Base-by-base conservation (phyloP, 768 basidiomycete species). In the Neoboletus subvelutipes region DNA sequence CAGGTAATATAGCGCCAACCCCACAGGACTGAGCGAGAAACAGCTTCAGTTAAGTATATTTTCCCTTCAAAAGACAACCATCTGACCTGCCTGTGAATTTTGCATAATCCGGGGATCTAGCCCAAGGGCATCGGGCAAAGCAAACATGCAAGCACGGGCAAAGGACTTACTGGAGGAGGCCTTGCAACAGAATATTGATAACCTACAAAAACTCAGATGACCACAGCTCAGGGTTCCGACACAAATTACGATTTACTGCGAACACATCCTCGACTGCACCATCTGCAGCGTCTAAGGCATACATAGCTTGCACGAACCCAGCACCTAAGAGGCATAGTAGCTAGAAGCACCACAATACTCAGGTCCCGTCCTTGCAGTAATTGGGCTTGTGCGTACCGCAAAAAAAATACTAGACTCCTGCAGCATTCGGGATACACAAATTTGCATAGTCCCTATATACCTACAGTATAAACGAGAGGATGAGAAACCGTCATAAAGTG, bases 341-440 rank as follows among this genome's bases (percentile, higher is more conserved):
- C 92, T 94, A 61, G 3, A 42, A 58, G 15, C 1, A 33, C 24
- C 9, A n/a, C 40, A 15, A 36, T 13, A 39, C 9, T 61, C 18
- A 57, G 17, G 12, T 41, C 29, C 26, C 20, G 2, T 26, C n/a
- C 10, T 1, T 31, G 15, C 9, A 55, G 17, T 29, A 26, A 34
- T 10, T n/a, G 24, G 11, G 1, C 22, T 50, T 37, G 2, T 51
- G 73, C 80, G 39, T 63, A 95, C 89, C 50, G 89, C 89, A 72
- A 95, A 94, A 76, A 95, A 95, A 47, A 97, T 86, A 4, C 91
- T 87, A 20, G 92, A 94, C 72, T 98, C 94, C 67, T 89, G 87
- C 59, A 98, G 73, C 94, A 98, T 98, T 13, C 93, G 81, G 20
- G 91, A 85, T 2, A 96, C 85, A 58, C 94, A 95, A 29, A 98